Evolutionary conservation across 1,284 basidiomycete genomes (phyloP), one percentile per base, ranked within the genome.

Genomic region (Microbotryum intermedium): DNA sequence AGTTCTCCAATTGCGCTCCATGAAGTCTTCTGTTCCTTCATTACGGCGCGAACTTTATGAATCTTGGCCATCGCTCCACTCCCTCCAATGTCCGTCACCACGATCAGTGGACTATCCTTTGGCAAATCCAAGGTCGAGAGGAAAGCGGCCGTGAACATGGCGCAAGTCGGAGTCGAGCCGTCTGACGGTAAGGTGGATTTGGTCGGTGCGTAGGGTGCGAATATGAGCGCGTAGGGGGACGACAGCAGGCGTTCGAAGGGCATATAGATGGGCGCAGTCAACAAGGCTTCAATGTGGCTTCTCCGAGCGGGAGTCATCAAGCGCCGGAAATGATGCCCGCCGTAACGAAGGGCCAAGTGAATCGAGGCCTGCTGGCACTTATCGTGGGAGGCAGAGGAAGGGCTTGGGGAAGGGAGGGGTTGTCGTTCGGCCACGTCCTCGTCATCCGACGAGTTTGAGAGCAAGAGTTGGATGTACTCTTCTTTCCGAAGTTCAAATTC

Each of bases 171-270:
- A 16, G 34, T 39, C 34, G 34, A 39, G 13, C 18, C 34, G 34
- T 11, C 34, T 16, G 16, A 16, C 34, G 18, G 16, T 2, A 16
- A 16, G 34, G 11, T 39, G 16, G 34, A 39, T 39, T 1, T 18
- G 13, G 34, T 39, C 34, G 34, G 16, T 39, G 20, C 50, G 53
- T 62, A 64, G 20, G 60, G 47, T 3, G 30, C 25, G 57, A 64
- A 69, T 20, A 91, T 77, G 65, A 89, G 84, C 21, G 82, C 79
- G 69, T 92, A 92, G 0, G 86, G 84, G 1, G 87, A 89, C 9
- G 70, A 74, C 60, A 84, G 78, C 30, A 88, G 77, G 53, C 79
- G 82, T 2, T 80, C 74, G 34, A 82, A 72, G 4, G 88, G 87
- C 28, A 89, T 78, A 74, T 84, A 94, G 11, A 83, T 77, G 21